Base-by-base conservation (phyloP, 2,329 filamentous ascomycete genomes). In the Sclerotinia spermophila region DNA sequence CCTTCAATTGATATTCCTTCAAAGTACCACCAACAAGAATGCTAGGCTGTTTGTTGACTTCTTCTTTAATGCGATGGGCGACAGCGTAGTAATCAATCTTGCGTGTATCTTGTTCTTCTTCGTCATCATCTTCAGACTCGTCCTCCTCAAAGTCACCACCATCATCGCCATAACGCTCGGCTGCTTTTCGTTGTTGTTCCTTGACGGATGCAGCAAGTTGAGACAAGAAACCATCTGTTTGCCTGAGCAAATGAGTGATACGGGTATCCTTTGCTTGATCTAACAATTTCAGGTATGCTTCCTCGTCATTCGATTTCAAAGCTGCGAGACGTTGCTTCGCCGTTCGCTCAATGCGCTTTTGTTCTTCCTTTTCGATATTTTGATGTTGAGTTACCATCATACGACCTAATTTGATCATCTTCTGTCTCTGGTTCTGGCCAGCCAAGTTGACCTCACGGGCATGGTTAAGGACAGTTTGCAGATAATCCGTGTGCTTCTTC, bases 41-140 rank as follows among this genome's bases (percentile, higher is more conserved):
- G 68, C 82, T 82, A 10, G 96, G 93, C 79, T 99, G 96, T 72
- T 86, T 85, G 1, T 87, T 91, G 76, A 99, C 91, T 74, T 96
- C 93, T 84, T 99, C 96, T 81, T 96, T 94, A 83, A 97, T 88
- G 74, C 93, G 92, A 86, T 99, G 96, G 70, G 96, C 96, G 75
- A 99, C 96, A 75, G 96, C 94, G 78, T 99, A 99, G 88, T 99
- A 99, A 80, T 99, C 96, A 71, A 98, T 93, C 86, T 97, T 97
- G 78, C 89, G 87, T 73, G 86, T 87, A 71, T 90, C 87, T 74
- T 87, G 86, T 72, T 90, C 87, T 51, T 86, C 88, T 69, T 90
- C 91, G 71, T 90, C 91, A 3, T 91, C 89, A 11, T 90, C 91
- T 2, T 91, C 88, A 67, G 88, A 90, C 68, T 90, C 89, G 83